Evolutionary conservation across 2,329 filamentous ascomycete species (phyloP).

Genomic region (Xylariaceae sp.): DNA sequence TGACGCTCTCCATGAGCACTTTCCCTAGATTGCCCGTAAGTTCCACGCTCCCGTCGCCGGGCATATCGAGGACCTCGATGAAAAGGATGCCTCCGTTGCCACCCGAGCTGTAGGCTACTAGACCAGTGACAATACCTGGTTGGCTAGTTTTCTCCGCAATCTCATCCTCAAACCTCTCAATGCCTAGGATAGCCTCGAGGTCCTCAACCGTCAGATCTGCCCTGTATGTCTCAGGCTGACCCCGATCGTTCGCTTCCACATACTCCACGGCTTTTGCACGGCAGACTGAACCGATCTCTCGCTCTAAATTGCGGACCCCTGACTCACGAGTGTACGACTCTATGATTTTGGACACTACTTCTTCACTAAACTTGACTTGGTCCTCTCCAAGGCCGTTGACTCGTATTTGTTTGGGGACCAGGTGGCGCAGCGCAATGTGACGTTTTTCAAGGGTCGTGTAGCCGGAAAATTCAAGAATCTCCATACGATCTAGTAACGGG

Average conservation of each 20-base stretch:
- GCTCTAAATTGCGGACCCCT: conserved; percentile 93
- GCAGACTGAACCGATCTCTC: conserved; percentile 93
- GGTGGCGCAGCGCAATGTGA: conserved; percentile 88
- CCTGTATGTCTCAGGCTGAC: conserved; percentile 71
- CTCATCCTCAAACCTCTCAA: conserved; percentile 93
- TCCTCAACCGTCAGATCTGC: conserved; percentile 77
- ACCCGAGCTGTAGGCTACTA: conserved; percentile 92
- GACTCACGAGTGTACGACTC: conserved; percentile 96
- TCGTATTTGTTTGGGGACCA: conserved; percentile 95
- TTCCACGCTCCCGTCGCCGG: conserved; percentile 87
- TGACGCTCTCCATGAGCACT: conserved; percentile 95
- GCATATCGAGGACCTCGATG: conserved; percentile 98
- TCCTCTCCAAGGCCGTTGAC: conserved; percentile 82
- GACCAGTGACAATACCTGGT: conserved; percentile 91
- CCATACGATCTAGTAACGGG: conserved; percentile 95
- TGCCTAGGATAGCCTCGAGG: conserved; percentile 87
- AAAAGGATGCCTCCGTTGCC: conserved; percentile 96
- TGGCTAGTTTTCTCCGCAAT: conserved; percentile 84
- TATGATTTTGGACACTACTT: conserved; percentile 93
- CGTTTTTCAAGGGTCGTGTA: conserved; percentile 98
- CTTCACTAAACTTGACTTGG: conserved; percentile 77
- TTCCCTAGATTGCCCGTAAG: conserved; percentile 96
- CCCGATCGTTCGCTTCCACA: conserved; percentile 83
- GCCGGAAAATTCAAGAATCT: conserved; percentile 89
- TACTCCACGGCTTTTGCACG: conserved; percentile 95